Conservation (phyloP, 2,329 filamentous ascomycete species). For the Pseudocercospora vitis region DNA sequence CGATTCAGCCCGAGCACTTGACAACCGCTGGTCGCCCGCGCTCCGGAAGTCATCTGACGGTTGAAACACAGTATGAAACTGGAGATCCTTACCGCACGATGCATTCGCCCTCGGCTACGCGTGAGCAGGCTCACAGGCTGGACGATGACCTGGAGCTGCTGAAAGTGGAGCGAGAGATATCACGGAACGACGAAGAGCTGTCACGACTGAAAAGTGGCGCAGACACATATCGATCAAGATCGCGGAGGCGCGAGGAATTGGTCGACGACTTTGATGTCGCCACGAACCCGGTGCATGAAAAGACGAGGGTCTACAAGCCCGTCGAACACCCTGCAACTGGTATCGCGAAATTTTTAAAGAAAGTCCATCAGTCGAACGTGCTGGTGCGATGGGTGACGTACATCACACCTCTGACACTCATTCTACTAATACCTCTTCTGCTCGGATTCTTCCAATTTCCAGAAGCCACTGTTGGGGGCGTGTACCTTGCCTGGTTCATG, state of each 20-base stretch:
- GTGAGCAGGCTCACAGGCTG: slow-evolving; percentile 61
- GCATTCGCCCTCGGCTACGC: slow-evolving; percentile 55
- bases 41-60: slow-evolving; percentile 47
- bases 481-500: slow-evolving; percentile 83
- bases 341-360: slow-evolving; percentile 65
- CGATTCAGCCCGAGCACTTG: slow-evolving; percentile 17
- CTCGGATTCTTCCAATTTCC: slow-evolving; percentile 62
- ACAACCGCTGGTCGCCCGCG: slow-evolving; percentile 20
- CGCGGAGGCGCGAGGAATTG: slow-evolving; percentile 53
- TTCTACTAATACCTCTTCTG: slow-evolving; percentile 68
- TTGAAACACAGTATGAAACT: slow-evolving; percentile 40
- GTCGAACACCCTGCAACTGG: slow-evolving; percentile 62
- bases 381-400: slow-evolving; percentile 71
- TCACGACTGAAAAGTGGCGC: slow-evolving; percentile 36
- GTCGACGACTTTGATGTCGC: slow-evolving; percentile 67
- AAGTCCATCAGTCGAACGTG: slow-evolving; percentile 64
- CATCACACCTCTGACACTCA: slow-evolving; percentile 62
- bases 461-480: slow-evolving; percentile 64
- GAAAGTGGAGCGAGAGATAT: slow-evolving; percentile 63
- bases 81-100: slow-evolving; percentile 33
- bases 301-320: slow-evolving; percentile 63
- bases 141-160: slow-evolving; percentile 67
- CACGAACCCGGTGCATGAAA: slow-evolving; percentile 69
- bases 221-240: slow-evolving; percentile 55
- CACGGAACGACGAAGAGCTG: slow-evolving; percentile 42